A percentile compares a stretch with the other conserved stretches of the same genome.
Evolutionary conservation across 768 basidiomycete genomes (phyloP).

Genomic region (Fomitopsis serialis): DNA sequence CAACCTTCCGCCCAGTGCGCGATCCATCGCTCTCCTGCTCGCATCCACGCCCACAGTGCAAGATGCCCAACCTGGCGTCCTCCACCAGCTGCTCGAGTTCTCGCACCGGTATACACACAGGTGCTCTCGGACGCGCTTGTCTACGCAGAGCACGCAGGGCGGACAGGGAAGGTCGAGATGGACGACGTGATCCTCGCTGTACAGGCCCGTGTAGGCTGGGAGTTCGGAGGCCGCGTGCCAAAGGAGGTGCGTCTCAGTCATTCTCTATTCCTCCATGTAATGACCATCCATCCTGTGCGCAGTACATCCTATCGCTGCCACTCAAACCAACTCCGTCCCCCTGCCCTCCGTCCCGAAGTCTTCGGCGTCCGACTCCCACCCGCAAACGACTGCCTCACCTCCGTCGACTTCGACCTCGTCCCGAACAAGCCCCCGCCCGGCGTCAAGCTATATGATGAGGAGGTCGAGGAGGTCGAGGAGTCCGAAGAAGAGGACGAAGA

Average conservation of each 20-base stretch:
- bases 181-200: slow-evolving; percentile 79
- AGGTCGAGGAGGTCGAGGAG: slow-evolving; percentile 79
- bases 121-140: slow-evolving; percentile 81
- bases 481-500: slow-evolving; percentile 60
- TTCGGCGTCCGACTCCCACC: slow-evolving; percentile 83
- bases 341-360: slow-evolving; percentile 81
- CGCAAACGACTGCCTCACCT: slow-evolving; percentile 60
- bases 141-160: slow-evolving; percentile 83
- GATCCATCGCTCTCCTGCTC: slow-evolving; percentile 77
- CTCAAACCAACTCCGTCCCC: slow-evolving; percentile 76
- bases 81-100: slow-evolving; percentile 85
- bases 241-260: slow-evolving; percentile 67
- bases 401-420: slow-evolving; percentile 82
- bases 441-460: slow-evolving; percentile 72
- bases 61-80: slow-evolving; percentile 80
- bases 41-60: slow-evolving; percentile 81
- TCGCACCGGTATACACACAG: slow-evolving; percentile 81
- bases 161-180: slow-evolving; percentile 73
- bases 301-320: slow-evolving; percentile 81
- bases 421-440: slow-evolving; percentile 82
- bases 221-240: slow-evolving; percentile 83
- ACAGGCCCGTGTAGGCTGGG: slow-evolving; percentile 89
- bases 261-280: background rate
- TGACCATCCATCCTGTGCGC: background rate
- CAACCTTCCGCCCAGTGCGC: slow-evolving; percentile 78